Base-by-base conservation (phyloP, 371 early-diverging fungal species). In the Mortierella sp. region DNA sequence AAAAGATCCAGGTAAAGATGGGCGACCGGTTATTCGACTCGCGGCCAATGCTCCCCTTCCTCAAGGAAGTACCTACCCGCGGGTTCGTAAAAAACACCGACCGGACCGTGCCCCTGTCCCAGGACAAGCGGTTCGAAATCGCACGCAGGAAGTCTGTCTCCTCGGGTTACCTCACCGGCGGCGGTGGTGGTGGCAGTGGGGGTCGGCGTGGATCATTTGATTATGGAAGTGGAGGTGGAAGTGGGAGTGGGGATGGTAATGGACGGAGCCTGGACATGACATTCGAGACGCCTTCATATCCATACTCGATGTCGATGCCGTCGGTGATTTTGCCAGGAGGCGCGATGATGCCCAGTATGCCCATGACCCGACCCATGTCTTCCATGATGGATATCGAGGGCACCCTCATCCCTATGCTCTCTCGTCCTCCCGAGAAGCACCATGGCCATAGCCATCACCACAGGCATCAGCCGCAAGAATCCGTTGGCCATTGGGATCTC, bases 91-190 rank as follows among this genome's bases (percentile, higher is more conserved):
- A 66, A 40, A 73, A 81, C 44, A 73, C 39, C 47, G 81, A 76
- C 39, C 63, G 43, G 31, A 70, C 37, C 1, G 55, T 77, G 19
- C 77, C 77, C 1, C 48, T 81, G 4, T 40, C 63, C 9, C 19
- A 77, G 14, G 81, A 81, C 40, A 76, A 70, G 48, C 70, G 81
- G 6, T 81, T 73, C 58, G 81, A 70, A n/a, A 9, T 64, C 0
- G 80, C 80, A 0, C 48, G 80, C 22, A 55, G 80, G 13, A 80
- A 80, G 44, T 80, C 80, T 0, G 44, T 80, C 24, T 75, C 80
- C 7, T 72, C 80, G 2, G 79, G 79, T 1, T 70, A 79, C 58
- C 34, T 74, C 34, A 64, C 19, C 22, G 16, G 44, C 4, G 29
- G 31, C 3, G 1, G 24, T 14, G 29, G 37, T 0, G 2, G 37